These are phyloP conservation scores for Blastobotrys capitulatus DNA, from an alignment of 1,139 yeast species.

Conservation along the genomic window DNA sequence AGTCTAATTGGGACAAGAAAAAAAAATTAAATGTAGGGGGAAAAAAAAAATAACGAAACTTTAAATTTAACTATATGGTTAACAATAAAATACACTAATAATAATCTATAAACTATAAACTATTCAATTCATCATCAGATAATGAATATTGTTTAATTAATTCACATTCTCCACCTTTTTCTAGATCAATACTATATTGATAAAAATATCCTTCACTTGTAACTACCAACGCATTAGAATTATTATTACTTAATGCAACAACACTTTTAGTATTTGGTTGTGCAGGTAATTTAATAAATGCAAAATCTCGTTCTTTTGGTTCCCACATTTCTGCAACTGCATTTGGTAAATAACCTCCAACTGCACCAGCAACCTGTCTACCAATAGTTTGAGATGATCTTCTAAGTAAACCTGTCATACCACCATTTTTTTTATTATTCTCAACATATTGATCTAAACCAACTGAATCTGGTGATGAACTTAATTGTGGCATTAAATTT, in stretches of 20 bases:
- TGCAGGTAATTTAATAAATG: conserved; percentile 78
- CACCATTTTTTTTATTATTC: conserved; percentile 13
- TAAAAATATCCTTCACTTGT: conserved; percentile 85
- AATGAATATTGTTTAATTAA: conserved; percentile 62
- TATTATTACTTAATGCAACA: conserved; percentile 41
- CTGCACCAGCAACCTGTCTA: conserved; percentile 77
- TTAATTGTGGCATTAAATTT: conserved; percentile 9
- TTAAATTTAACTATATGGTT: neutral
- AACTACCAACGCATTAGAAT: conserved; percentile 61
- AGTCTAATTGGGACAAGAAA: too few species aligned
- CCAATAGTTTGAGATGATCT: conserved; percentile 54
- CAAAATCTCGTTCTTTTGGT: conserved; percentile 84
- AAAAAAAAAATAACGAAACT: neutral
- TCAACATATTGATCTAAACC: conserved; percentile 17
- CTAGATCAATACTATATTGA: conserved; percentile 81
- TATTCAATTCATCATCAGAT: conserved; percentile 20
- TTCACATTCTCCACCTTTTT: conserved; percentile 90
- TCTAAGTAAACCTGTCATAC: conserved; percentile 30
- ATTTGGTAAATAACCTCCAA: conserved; percentile 83
- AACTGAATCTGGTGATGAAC: conserved; percentile 9
- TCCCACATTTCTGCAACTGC: conserved; percentile 82
- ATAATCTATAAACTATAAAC: neutral
- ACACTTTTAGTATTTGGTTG: conserved; percentile 36
- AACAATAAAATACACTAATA: too few species aligned
- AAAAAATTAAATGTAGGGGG: neutral